Conservation (phyloP, 768 basidiomycete species). For the Agrocybe pediades region DNA sequence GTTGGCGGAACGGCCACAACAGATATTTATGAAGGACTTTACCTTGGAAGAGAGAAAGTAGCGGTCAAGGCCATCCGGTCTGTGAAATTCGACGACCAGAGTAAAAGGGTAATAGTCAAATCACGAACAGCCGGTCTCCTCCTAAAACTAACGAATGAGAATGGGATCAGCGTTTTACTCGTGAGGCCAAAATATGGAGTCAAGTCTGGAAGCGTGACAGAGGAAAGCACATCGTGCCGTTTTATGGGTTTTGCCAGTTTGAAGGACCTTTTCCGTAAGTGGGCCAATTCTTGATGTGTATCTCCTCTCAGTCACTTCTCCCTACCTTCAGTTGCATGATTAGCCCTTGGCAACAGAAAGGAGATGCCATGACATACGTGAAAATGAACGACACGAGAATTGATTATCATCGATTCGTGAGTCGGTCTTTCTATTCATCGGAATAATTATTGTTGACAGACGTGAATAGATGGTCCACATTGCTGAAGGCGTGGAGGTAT, state of each 20-base stretch:
- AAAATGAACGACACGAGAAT: constrained; percentile 35
- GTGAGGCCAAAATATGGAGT: constrained; percentile 58
- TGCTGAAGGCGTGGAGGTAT: constrained; percentile 44
- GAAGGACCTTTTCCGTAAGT: constrained; percentile 59
- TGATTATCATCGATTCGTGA: constrained; percentile 47
- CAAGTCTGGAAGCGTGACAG: constrained; percentile 53
- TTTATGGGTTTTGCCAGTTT: constrained; percentile 57
- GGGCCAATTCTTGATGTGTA: not conserved
- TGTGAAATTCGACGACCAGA: constrained; percentile 47
- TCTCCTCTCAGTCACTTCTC: not conserved
- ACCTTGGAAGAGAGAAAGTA: constrained; percentile 55
- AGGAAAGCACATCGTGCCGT: constrained; percentile 54
- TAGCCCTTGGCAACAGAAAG: constrained; percentile 58
- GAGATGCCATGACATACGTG: constrained; percentile 50
- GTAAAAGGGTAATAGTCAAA: constrained; percentile 35
- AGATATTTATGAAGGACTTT: constrained; percentile 57
- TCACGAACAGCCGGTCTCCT: not conserved
- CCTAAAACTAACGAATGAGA: not conserved
- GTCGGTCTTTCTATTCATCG: not conserved
- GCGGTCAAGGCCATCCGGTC: constrained; percentile 59
- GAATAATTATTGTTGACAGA: not conserved
- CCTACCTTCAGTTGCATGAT: constrained; percentile 49
- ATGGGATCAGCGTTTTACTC: constrained; percentile 43
- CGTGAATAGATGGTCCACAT: constrained; percentile 44
- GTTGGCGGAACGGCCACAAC: constrained; percentile 53